These are phyloP conservation scores for Phytopythium aichiense DNA, from an alignment of 352 stramenopile species.

Conservation along the genomic window DNA sequence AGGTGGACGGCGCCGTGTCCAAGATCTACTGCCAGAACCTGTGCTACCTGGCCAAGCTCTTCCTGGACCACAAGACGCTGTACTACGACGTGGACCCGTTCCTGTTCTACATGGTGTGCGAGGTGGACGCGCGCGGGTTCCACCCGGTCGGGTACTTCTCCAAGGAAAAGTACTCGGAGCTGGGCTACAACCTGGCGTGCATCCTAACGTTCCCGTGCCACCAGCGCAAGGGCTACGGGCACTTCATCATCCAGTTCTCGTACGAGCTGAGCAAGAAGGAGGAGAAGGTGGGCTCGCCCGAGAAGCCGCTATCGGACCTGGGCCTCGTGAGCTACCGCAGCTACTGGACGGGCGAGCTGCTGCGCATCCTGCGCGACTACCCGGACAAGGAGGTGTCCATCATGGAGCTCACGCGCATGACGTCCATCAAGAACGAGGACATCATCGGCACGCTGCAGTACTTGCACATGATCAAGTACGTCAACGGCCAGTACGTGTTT, in stretches of 20 bases:
- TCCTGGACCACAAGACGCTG: slow-evolving; percentile 99
- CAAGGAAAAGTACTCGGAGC: slow-evolving; percentile 98
- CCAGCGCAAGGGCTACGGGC: slow-evolving; percentile 98
- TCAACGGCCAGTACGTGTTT: slow-evolving; percentile 98
- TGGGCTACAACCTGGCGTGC: slow-evolving; percentile 99
- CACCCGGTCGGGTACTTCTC: slow-evolving; percentile 99
- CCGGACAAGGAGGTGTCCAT: slow-evolving; percentile 88
- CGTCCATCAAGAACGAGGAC: slow-evolving; percentile 96
- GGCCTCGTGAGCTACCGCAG: slow-evolving; percentile 98
- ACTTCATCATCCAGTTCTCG: slow-evolving; percentile 99
- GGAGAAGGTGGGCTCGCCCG: slow-evolving; percentile 95
- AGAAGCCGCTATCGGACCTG: slow-evolving; percentile 99
- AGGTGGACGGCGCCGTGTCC: slow-evolving; percentile 95
- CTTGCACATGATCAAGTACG: slow-evolving; percentile 99
- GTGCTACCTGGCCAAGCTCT: slow-evolving; percentile 99
- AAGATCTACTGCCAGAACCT: slow-evolving; percentile 98
- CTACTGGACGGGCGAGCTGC: slow-evolving; percentile 98
- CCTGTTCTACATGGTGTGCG: slow-evolving; percentile 98
- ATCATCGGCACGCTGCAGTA: slow-evolving; percentile 98
- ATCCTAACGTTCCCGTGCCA: slow-evolving; percentile 99
- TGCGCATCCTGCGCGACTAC: slow-evolving; percentile 87
- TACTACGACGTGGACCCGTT: slow-evolving; percentile 99
- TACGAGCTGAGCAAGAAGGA: slow-evolving; percentile 99
- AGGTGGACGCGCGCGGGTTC: slow-evolving; percentile 89
- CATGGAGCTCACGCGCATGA: slow-evolving; percentile 93